Conservation (phyloP, 192 early-diverging fungal genomes). For the Entrophospora sp. region DNA sequence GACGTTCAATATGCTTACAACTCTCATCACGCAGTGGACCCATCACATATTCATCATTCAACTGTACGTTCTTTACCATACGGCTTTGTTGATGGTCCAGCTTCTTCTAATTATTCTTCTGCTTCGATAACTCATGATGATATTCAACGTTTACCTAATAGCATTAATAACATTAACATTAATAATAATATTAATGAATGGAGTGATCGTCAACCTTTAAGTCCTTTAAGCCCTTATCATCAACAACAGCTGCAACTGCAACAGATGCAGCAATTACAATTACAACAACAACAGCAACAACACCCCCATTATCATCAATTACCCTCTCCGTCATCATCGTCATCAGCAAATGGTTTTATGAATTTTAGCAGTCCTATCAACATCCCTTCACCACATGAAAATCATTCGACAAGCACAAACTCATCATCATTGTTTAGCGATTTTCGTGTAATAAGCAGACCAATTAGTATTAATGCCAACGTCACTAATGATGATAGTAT, state of each 20-base stretch:
- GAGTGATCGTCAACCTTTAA: neutral
- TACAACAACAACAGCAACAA: neutral
- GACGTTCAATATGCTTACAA: neutral
- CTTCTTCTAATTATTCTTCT: conserved; percentile 6
- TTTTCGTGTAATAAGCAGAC: neutral
- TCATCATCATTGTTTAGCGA: neutral
- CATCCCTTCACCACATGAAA: conserved; percentile 14
- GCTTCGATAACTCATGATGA: conserved; percentile 11
- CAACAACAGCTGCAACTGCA: neutral
- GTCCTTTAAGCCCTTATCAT: neutral
- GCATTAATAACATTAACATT: neutral
- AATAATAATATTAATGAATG: neutral
- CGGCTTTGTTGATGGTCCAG: neutral
- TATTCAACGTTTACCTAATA: neutral
- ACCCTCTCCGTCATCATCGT: neutral
- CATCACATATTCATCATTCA: conserved; percentile 15
- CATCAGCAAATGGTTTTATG: neutral
- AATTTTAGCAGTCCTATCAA: conserved; percentile 15
- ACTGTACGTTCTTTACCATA: conserved; percentile 9
- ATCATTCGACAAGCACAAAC: neutral
- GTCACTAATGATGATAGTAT: no score
- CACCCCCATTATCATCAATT: no score
- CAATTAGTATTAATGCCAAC: neutral
- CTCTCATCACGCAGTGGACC: conserved; percentile 3
- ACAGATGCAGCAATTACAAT: neutral